These are phyloP conservation scores for Tetrapyrgos nigripes DNA, from an alignment of 1,284 basidiomycete species.

Conservation along the genomic window DNA sequence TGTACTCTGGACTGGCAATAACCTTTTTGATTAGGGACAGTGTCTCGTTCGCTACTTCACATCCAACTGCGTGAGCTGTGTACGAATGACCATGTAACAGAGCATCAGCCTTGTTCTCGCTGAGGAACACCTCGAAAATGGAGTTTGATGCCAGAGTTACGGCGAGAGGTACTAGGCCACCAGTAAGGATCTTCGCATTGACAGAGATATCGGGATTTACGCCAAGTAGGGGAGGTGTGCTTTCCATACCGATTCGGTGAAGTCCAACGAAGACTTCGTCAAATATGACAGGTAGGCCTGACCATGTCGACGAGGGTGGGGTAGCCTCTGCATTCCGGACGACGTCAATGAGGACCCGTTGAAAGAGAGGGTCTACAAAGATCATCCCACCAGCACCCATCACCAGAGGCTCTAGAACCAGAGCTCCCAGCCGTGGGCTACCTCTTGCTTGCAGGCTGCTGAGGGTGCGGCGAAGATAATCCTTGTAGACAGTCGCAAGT, in stretches of 20 bases:
- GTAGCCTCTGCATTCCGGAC: conserved; percentile 58
- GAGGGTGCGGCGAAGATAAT: conserved; percentile 64
- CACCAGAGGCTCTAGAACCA: conserved; percentile 92
- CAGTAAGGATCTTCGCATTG: conserved; percentile 94
- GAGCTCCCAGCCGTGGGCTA: conserved; percentile 62
- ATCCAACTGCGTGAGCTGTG: conserved; percentile 91
- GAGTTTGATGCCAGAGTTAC: conserved; percentile 82
- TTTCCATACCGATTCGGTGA: conserved; percentile 83
- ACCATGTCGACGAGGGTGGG: conserved; percentile 51
- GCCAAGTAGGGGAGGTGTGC: conserved; percentile 71
- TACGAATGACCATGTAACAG: conserved; percentile 96
- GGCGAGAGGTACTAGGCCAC: conserved; percentile 89
- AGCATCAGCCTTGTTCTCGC: conserved; percentile 82
- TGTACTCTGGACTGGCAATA: conserved; percentile 58
- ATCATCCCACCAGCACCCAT: conserved; percentile 98
- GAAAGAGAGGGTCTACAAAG: conserved; percentile 97
- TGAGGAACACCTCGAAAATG: conserved; percentile 85
- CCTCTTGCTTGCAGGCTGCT: conserved; percentile 50
- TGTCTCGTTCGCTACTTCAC: conserved; percentile 88
- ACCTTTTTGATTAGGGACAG: conserved; percentile 70
- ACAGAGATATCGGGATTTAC: conserved; percentile 87
- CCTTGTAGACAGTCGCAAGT: conserved; percentile 73
- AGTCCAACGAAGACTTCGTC: conserved; percentile 97
- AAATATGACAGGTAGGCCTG: conserved; percentile 89
- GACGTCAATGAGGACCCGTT: conserved; percentile 85